phyloP scores from a whole-genome alignment of 1,139 yeast species.

The Scheffersomyces parashehatae region DNA sequence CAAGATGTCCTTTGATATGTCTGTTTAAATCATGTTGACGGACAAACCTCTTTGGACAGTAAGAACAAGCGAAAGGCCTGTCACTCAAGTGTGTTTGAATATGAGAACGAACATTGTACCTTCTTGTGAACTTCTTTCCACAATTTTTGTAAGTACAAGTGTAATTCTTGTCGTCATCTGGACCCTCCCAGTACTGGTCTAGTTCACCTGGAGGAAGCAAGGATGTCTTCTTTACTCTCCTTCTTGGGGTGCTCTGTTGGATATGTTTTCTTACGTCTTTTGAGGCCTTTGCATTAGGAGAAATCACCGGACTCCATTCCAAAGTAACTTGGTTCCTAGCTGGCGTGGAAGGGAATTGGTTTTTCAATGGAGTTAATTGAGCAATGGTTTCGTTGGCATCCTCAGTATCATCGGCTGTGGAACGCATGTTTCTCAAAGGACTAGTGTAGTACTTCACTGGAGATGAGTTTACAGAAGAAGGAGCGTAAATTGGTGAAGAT shows the following conservation, averaged over 20 bases:
- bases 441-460: constrained; percentile 32
- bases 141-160: constrained; percentile 79
- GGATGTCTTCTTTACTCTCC: constrained; percentile 59
- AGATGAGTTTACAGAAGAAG: constrained; percentile 29
- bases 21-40: constrained; percentile 92
- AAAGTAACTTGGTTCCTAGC: constrained; percentile 36
- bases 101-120: constrained; percentile 95
- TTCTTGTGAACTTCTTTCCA: constrained; percentile 79
- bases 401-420: constrained; percentile 32
- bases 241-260: constrained; percentile 41
- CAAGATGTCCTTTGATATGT: constrained; percentile 85
- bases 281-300: constrained; percentile 43
- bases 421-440: constrained; percentile 26
- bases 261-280: constrained; percentile 40
- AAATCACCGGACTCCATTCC: constrained; percentile 59
- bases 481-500: constrained; percentile 31
- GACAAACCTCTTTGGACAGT: constrained; percentile 73
- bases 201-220: constrained; percentile 88
- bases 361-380: constrained; percentile 44
- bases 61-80: constrained; percentile 70
- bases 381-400: constrained; percentile 44
- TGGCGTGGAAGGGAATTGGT: constrained; percentile 37
- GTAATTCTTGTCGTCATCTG: constrained; percentile 66
- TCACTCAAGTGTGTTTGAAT: constrained; percentile 96
- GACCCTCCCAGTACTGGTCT: constrained; percentile 81